Conservation (phyloP, 2,329 filamentous ascomycete species). For the Tolypocladium pustulatum region DNA sequence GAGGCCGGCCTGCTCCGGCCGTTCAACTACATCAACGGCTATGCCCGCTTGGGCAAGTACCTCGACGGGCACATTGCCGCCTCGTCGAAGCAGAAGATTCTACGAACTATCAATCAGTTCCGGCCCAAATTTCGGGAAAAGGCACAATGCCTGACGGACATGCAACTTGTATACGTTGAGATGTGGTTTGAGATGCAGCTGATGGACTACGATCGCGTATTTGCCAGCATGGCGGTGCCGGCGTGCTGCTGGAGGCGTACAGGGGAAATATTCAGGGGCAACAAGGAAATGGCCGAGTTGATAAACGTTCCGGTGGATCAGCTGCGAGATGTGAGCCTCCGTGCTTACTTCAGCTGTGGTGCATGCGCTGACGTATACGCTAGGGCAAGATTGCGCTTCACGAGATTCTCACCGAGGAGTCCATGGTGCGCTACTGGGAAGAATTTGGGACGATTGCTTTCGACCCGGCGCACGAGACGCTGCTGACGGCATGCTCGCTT, state of each 20-base stretch:
- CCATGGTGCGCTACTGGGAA: slow-evolving; percentile 95
- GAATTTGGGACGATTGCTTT: slow-evolving; percentile 98
- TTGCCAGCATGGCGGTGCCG: slow-evolving; percentile 97
- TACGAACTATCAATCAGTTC: slow-evolving; percentile 85
- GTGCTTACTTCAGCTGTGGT: background rate
- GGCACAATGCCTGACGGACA: slow-evolving; percentile 83
- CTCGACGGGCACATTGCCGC: slow-evolving; percentile 83
- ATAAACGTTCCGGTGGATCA: slow-evolving; percentile 88
- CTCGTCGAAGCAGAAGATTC: slow-evolving; percentile 77
- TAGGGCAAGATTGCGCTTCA: slow-evolving; percentile 92
- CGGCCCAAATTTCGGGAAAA: slow-evolving; percentile 92
- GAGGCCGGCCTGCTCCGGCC: slow-evolving; percentile 89
- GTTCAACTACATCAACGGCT: slow-evolving; percentile 98
- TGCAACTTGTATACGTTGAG: slow-evolving; percentile 88
- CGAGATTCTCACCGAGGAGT: slow-evolving; percentile 91
- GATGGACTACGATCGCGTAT: slow-evolving; percentile 97
- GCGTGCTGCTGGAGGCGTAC: slow-evolving; percentile 96
- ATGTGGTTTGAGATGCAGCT: slow-evolving; percentile 98
- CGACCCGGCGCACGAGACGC: slow-evolving; percentile 84
- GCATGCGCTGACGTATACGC: slow-evolving; percentile 7
- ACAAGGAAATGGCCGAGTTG: slow-evolving; percentile 97
- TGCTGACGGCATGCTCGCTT: slow-evolving; percentile 84
- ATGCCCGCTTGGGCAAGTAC: slow-evolving; percentile 79
- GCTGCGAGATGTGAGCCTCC: slow-evolving; percentile 67
- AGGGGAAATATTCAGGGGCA: slow-evolving; percentile 92